phyloP scores from a whole-genome alignment of 257 asterid species.

The Rehmannia glutinosa region DNA sequence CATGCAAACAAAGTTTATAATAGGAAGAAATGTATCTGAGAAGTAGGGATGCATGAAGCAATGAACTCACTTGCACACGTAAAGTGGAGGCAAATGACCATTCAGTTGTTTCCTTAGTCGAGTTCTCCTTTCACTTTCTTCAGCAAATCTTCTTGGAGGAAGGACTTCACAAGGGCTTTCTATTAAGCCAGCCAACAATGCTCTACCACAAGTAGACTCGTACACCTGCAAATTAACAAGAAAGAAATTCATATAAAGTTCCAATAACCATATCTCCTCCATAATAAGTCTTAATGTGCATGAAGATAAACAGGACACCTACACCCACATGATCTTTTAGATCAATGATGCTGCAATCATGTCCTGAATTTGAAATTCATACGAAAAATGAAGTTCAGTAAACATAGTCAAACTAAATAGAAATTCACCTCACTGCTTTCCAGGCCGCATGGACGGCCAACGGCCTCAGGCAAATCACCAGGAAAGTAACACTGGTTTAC shows the following conservation, averaged over 20 bases:
- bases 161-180: conserved; percentile 83
- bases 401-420: neutral
- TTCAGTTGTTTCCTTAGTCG: conserved; percentile 33
- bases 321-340: neutral
- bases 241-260: neutral
- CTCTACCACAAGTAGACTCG: conserved; percentile 56
- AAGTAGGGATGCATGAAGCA: conserved; percentile 16
- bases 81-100: conserved; percentile 55
- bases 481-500: conserved; percentile 86
- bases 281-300: neutral
- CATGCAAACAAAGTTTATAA: conserved; percentile 2
- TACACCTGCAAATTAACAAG: conserved; percentile 57
- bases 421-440: conserved; percentile 79
- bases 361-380: neutral
- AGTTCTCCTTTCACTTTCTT: conserved; percentile 69
- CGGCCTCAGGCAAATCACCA: conserved; percentile 85
- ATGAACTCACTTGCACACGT: conserved; percentile 79
- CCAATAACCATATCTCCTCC: neutral
- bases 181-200: conserved; percentile 65
- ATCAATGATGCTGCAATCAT: neutral
- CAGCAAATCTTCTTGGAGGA: conserved; percentile 67
- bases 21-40: conserved; percentile 7
- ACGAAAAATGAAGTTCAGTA: neutral
- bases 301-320: neutral
- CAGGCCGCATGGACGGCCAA: conserved; percentile 91